These are phyloP conservation scores for Colletotrichum sp. DNA, from an alignment of 2,329 filamentous ascomycete species.

Conservation along the genomic window DNA sequence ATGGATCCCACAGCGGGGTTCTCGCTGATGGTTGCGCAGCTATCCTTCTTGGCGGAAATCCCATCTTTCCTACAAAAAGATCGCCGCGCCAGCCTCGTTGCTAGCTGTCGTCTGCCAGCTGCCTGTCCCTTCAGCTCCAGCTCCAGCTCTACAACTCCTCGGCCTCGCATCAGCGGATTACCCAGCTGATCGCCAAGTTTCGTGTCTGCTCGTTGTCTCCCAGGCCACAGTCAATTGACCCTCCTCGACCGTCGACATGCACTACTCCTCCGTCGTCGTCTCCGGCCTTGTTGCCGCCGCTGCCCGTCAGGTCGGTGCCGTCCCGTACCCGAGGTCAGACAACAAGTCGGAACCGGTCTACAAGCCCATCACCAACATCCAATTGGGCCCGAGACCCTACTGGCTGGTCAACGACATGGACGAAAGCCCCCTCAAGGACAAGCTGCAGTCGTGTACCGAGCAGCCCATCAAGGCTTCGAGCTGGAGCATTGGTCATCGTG, in stretches of 20 bases:
- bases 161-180: neutral
- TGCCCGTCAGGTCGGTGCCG: conserved; percentile 10
- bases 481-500: conserved; percentile 66
- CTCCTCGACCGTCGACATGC: conserved; percentile 29
- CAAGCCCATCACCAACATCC: conserved; percentile 51
- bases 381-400: conserved; percentile 68
- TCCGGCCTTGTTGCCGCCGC: conserved; percentile 30
- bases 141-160: neutral
- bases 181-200: neutral
- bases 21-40: neutral
- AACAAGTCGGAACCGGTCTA: conserved; percentile 16
- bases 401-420: conserved; percentile 70
- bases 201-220: neutral
- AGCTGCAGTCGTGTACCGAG: conserved; percentile 63
- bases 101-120: neutral
- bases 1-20: neutral
- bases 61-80: conserved; percentile 4
- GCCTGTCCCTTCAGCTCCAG: neutral
- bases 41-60: neutral
- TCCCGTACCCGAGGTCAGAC: conserved; percentile 5
- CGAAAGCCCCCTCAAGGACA: conserved; percentile 61
- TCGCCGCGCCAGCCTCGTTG: neutral
- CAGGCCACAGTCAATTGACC: neutral
- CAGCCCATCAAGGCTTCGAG: conserved; percentile 51
- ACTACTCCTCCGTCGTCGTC: conserved; percentile 30